These are phyloP conservation scores for Oleoguttula mirabilis DNA, from an alignment of 495 filamentous ascomycete species.

Conservation along the genomic window DNA sequence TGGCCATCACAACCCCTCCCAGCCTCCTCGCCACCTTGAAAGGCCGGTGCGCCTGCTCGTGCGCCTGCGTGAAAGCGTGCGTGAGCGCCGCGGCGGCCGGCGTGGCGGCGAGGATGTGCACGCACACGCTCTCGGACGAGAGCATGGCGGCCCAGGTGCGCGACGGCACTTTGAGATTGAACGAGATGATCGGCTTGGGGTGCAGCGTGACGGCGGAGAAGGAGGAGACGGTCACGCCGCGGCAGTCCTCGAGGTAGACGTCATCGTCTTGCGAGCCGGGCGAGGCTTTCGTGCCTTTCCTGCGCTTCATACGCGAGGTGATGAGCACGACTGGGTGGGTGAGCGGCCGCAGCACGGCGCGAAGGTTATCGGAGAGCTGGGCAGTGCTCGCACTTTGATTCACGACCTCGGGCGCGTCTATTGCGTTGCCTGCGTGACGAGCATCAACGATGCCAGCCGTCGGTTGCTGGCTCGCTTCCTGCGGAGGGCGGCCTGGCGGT, in stretches of 20 bases:
- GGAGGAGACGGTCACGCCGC: conserved; percentile 72
- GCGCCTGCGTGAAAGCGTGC: conserved; percentile 24
- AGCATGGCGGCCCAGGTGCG: conserved; percentile 54
- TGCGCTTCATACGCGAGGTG: conserved; percentile 30
- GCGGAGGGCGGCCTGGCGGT: too few species aligned
- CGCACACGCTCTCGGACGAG: conserved; percentile 10
- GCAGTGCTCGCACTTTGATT: too few species aligned
- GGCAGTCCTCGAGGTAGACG: conserved; percentile 2
- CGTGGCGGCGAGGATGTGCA: conserved; percentile 25
- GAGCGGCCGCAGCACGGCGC: conserved; percentile 55
- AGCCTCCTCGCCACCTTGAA: conserved; percentile 2
- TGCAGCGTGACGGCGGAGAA: conserved; percentile 62
- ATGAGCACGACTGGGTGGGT: conserved; percentile 65
- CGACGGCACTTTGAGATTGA: conserved; percentile 66
- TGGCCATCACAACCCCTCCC: conserved; percentile 1
- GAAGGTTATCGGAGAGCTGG: conserved; percentile 34
- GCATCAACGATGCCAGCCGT: too few species aligned
- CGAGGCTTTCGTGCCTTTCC: background rate
- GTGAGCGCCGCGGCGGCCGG: conserved; percentile 17
- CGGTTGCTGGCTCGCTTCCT: too few species aligned
- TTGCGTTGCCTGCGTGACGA: too few species aligned
- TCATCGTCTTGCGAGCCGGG: background rate
- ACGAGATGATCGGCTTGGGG: conserved; percentile 58
- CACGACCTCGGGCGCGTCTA: too few species aligned
- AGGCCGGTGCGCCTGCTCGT: conserved; percentile 7